phyloP scores from a whole-genome alignment of 441 rosid species.

The Geranium incanum region DNA sequence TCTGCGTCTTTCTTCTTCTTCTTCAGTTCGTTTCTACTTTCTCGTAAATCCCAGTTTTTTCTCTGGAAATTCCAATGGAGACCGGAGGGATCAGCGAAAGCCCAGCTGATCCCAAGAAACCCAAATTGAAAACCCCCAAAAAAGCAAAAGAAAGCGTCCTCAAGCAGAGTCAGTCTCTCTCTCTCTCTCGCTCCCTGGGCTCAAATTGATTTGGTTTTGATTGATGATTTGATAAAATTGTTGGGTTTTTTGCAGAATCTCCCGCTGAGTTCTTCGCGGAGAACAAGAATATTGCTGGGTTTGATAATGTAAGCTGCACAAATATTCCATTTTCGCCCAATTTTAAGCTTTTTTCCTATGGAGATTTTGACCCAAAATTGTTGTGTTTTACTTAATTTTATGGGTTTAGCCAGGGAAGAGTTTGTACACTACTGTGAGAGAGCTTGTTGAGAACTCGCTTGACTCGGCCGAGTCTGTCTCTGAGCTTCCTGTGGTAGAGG shows the following conservation, averaged over 20 bases:
- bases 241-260: slow-evolving; percentile 54
- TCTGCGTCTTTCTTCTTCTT: not conserved
- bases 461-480: slow-evolving; percentile 93
- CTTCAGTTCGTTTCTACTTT: not conserved
- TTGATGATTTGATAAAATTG: not conserved
- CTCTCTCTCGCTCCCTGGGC: slow-evolving; percentile 10
- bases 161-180: slow-evolving; percentile 60
- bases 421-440: slow-evolving; percentile 84
- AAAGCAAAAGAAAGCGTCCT: slow-evolving; percentile 67
- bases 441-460: slow-evolving; percentile 88
- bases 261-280: slow-evolving; percentile 99
- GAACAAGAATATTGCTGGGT: slow-evolving; percentile 97
- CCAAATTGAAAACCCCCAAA: slow-evolving; percentile 47
- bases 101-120: slow-evolving; percentile 47
- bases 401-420: slow-evolving; percentile 71
- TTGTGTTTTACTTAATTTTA: not conserved
- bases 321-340: not conserved
- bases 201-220: not conserved
- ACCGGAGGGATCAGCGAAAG: slow-evolving; percentile 33
- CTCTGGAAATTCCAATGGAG: slow-evolving; percentile 24
- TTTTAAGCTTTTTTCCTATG: not conserved
- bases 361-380: not conserved
- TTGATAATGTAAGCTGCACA: slow-evolving; percentile 65
- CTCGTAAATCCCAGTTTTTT: not conserved
- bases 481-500: slow-evolving; percentile 80